Percentiles rank a stretch among this genome's conserved stretches.
These are phyloP conservation scores for Candida sphagnicola DNA, from an alignment of 805 yeast species.

Conservation along the genomic window DNA sequence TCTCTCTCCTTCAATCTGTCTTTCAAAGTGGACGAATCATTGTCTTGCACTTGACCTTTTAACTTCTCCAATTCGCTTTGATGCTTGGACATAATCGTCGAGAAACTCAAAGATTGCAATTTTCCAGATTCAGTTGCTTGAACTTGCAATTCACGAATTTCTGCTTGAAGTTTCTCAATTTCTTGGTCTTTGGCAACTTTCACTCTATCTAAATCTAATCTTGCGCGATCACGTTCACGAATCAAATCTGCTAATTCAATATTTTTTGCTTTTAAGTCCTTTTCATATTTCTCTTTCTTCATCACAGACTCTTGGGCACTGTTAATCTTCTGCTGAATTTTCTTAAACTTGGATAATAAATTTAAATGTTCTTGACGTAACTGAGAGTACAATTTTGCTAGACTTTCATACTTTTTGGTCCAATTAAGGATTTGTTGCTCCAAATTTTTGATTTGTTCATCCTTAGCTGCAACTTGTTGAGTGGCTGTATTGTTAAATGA, in stretches of 20 bases:
- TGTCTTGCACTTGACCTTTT: slow-evolving; percentile 42
- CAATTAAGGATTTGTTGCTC: slow-evolving; percentile 76
- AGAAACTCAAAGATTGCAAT: slow-evolving; percentile 58
- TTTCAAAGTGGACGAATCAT: slow-evolving; percentile 33
- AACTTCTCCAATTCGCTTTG: slow-evolving; percentile 57
- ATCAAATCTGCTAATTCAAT: slow-evolving; percentile 85
- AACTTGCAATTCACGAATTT: slow-evolving; percentile 56
- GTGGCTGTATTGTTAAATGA: slow-evolving; percentile 61
- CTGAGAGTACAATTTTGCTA: slow-evolving; percentile 87
- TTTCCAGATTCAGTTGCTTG: slow-evolving; percentile 59
- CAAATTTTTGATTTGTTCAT: slow-evolving; percentile 60
- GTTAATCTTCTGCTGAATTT: slow-evolving; percentile 80
- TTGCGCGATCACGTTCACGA: slow-evolving; percentile 84
- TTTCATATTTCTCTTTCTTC: slow-evolving; percentile 74
- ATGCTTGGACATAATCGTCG: slow-evolving; percentile 57
- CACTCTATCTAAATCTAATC: slow-evolving; percentile 71
- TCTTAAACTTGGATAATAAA: slow-evolving; percentile 70
- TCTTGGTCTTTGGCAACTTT: slow-evolving; percentile 63
- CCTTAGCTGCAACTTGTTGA: slow-evolving; percentile 71
- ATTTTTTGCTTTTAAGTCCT: slow-evolving; percentile 80
- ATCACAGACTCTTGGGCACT: slow-evolving; percentile 87
- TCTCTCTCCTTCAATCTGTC: slow-evolving; percentile 60
- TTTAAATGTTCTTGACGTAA: slow-evolving; percentile 88
- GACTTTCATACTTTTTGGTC: slow-evolving; percentile 82
- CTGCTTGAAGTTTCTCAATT: slow-evolving; percentile 60